These are phyloP conservation scores for Tolypocladium paradoxum DNA, from an alignment of 2,329 filamentous ascomycete genomes.

Conservation along the genomic window DNA sequence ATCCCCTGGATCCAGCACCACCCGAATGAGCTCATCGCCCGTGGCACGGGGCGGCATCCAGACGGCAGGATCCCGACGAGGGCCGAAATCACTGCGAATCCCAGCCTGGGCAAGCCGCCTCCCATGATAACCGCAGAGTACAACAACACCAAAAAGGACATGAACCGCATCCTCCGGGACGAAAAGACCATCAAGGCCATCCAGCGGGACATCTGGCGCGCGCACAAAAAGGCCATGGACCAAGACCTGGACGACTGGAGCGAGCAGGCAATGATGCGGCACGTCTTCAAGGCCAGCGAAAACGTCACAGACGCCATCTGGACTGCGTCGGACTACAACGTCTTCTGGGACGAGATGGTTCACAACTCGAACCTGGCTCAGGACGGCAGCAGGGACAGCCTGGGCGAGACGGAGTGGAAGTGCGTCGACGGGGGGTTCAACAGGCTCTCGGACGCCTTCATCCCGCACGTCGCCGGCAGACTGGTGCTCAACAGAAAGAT, in stretches of 20 bases:
- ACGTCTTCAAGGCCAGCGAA: slow-evolving; percentile 20
- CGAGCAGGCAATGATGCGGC: slow-evolving; percentile 19
- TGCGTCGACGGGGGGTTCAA: slow-evolving; percentile 23
- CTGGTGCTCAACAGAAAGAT: slow-evolving; percentile 13
- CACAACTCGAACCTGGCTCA: slow-evolving; percentile 21
- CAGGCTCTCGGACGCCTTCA: slow-evolving; percentile 22
- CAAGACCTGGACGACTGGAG: slow-evolving; percentile 17
- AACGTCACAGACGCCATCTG: slow-evolving; percentile 26
- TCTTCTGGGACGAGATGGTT: slow-evolving; percentile 22
- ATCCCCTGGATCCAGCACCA: slow-evolving; percentile 28
- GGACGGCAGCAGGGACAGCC: slow-evolving; percentile 13
- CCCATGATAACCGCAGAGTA: slow-evolving; percentile 5
- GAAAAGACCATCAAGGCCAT: slow-evolving; percentile 6
- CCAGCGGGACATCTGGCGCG: slow-evolving; percentile 14
- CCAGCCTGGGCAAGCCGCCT: slow-evolving; percentile 12
- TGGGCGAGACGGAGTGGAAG: slow-evolving; percentile 17
- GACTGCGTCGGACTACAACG: slow-evolving; percentile 16
- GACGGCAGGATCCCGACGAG: slow-evolving; percentile 15
- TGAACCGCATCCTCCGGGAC: slow-evolving; percentile 7
- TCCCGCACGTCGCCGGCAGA: slow-evolving; percentile 17
- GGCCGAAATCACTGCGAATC: slow-evolving; percentile 6
- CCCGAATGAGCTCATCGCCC: slow-evolving; percentile 19
- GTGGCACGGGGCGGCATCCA: slow-evolving; percentile 11
- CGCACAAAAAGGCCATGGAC: slow-evolving; percentile 18
- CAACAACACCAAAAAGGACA: slow-evolving; percentile 12